Conservation (phyloP, 2,329 filamentous ascomycete species). For the Leptodontidium sp. region DNA sequence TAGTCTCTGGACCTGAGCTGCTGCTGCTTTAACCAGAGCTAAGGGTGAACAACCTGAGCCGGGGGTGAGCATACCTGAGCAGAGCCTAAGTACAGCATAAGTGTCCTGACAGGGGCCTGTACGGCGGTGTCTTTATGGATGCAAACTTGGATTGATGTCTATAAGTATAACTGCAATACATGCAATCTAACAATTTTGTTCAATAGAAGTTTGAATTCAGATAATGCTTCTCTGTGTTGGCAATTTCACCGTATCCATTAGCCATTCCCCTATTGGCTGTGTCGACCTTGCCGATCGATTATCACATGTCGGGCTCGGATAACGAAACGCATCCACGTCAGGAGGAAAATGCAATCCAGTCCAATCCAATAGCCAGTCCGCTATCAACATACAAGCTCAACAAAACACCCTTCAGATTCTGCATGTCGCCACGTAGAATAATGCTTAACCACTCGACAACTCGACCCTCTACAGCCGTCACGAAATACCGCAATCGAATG, state of each 20-base stretch:
- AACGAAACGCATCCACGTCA: conserved; percentile 31
- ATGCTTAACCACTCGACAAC: conserved; percentile 16
- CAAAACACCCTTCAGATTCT: conserved; percentile 22
- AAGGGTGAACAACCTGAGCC: too few relatives aligned
- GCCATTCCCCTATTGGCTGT: background rate
- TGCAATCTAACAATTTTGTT: background rate
- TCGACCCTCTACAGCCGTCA: background rate
- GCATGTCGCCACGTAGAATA: conserved; percentile 25
- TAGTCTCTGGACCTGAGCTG: too few relatives aligned
- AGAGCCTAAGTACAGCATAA: too few relatives aligned
- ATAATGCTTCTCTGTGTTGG: background rate
- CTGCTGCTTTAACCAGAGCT: too few relatives aligned
- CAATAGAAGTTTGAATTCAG: background rate
- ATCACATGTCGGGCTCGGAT: conserved; percentile 42
- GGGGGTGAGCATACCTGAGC: too few relatives aligned
- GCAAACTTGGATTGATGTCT: too few relatives aligned
- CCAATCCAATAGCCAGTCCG: conserved; percentile 74
- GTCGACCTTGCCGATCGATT: conserved; percentile 24
- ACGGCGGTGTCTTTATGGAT: too few relatives aligned
- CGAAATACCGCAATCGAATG: conserved; percentile 19
- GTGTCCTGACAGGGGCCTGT: too few relatives aligned
- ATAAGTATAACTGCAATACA: background rate
- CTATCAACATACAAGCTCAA: conserved; percentile 55
- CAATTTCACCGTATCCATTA: background rate
- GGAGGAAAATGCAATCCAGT: conserved; percentile 47